A percentile compares a stretch with the other conserved stretches of the same genome.
These are phyloP conservation scores for Pisolithus thermaeus DNA, from an alignment of 1,284 basidiomycete species.

Conservation along the genomic window DNA sequence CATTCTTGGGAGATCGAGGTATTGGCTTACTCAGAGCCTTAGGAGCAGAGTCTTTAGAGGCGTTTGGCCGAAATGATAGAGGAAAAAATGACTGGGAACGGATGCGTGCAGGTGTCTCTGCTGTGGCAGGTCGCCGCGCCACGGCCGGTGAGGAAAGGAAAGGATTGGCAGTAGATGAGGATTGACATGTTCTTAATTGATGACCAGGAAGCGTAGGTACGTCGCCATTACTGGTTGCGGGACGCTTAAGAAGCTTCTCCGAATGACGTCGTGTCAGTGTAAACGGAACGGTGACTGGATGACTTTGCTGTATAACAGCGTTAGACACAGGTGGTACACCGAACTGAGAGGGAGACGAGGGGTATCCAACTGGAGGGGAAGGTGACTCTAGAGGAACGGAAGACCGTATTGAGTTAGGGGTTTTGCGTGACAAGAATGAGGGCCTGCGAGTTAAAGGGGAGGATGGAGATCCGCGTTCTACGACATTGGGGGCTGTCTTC, in stretches of 20 bases:
- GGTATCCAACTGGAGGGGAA: slow-evolving; percentile 42
- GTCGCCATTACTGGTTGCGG: slow-evolving; percentile 11
- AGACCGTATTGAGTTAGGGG: slow-evolving; percentile 19
- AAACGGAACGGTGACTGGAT: slow-evolving; percentile 22
- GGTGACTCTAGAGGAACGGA: slow-evolving; percentile 15
- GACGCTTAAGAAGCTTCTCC: slow-evolving; percentile 32
- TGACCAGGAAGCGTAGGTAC: slow-evolving; percentile 13
- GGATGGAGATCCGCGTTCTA: slow-evolving; percentile 15
- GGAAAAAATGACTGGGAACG: slow-evolving; percentile 22
- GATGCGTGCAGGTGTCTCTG: slow-evolving; percentile 19
- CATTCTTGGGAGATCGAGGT: slow-evolving; percentile 14
- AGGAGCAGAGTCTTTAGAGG: slow-evolving; percentile 13
- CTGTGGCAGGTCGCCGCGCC: slow-evolving; percentile 24
- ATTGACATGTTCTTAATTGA: slow-evolving; percentile 5
- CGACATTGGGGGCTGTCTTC: slow-evolving; percentile 26
- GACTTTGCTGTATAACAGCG: slow-evolving; percentile 18
- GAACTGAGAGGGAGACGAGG: slow-evolving; percentile 48
- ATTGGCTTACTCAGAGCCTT: slow-evolving; percentile 7
- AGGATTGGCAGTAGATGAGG: slow-evolving; percentile 19
- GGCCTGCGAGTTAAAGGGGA: slow-evolving; percentile 46
- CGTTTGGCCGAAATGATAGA: slow-evolving; percentile 15
- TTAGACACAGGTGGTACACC: slow-evolving; percentile 30
- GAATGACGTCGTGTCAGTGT: slow-evolving; percentile 49
- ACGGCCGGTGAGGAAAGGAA: slow-evolving; percentile 5
- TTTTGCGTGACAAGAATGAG: slow-evolving; percentile 48